Evolutionary conservation across 345 rosid genomes (phyloP).

Genomic region (Citrus sinensis): DNA sequence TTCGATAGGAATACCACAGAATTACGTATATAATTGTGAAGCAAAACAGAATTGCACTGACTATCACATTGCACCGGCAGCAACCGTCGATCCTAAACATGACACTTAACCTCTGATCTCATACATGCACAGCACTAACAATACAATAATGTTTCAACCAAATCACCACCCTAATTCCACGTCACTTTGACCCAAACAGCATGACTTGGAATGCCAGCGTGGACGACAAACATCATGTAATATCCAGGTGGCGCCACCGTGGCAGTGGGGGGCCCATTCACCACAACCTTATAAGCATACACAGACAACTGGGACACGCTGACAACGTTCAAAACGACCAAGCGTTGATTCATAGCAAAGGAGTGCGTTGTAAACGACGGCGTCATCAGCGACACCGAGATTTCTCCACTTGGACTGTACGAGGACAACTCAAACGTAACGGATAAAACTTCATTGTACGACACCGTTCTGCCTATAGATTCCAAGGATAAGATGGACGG

Average conservation of each 20-base stretch:
- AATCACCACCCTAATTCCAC: neutral
- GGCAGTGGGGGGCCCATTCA: slow-evolving; percentile 35
- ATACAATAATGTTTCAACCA: neutral
- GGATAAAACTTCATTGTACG: slow-evolving; percentile 30
- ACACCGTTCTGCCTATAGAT: slow-evolving; percentile 30
- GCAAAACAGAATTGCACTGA: neutral
- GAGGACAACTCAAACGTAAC: slow-evolving; percentile 38
- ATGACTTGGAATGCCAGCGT: slow-evolving; percentile 54
- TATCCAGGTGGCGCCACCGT: slow-evolving; percentile 70
- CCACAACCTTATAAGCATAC: slow-evolving; percentile 41
- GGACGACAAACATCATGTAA: slow-evolving; percentile 69
- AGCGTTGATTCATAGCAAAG: slow-evolving; percentile 66
- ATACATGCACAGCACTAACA: neutral
- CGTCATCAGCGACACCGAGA: slow-evolving; percentile 41
- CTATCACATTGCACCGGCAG: neutral
- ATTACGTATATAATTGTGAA: neutral
- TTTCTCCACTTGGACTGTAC: slow-evolving; percentile 11
- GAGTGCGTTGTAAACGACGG: slow-evolving; percentile 78
- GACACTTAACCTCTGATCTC: neutral
- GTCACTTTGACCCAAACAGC: slow-evolving; percentile 58
- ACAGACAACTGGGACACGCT: slow-evolving; percentile 35
- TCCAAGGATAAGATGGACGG: slow-evolving; percentile 63
- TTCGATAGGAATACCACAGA: neutral
- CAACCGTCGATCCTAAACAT: neutral
- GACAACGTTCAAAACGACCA: slow-evolving; percentile 42